phyloP scores from a whole-genome alignment of 2,329 filamentous ascomycete genomes.

The Neofusicoccum kwambonambiense region DNA sequence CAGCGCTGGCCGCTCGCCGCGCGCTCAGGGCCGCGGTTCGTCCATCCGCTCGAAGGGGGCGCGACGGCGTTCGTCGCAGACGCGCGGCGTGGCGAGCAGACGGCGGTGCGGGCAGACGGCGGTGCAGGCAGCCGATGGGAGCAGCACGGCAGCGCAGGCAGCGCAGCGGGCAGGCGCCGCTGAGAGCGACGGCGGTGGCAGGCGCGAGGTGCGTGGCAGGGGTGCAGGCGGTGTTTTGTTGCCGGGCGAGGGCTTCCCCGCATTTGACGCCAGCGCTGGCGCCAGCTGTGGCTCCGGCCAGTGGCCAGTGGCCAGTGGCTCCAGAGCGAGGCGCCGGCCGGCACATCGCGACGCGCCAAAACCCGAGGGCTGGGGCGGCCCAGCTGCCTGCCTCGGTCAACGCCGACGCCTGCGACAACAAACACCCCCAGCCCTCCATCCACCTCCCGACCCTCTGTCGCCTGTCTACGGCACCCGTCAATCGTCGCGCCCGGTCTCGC shows the following conservation, averaged over 20 bases:
- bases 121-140: background rate
- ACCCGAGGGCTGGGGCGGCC: background rate
- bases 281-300: no score
- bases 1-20: background rate
- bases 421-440: slow-evolving; percentile 1
- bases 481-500: background rate
- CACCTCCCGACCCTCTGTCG: background rate
- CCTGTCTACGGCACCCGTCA: no score
- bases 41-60: no score
- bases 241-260: background rate
- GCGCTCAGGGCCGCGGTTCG: background rate
- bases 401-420: slow-evolving; percentile 11
- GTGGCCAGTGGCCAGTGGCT: no score
- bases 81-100: background rate
- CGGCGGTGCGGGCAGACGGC: background rate
- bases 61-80: background rate
- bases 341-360: background rate
- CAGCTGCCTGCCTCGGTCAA: slow-evolving; percentile 11
- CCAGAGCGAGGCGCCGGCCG: background rate
- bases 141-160: background rate
- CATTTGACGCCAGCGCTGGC: background rate
- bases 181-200: background rate
- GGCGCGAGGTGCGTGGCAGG: background rate
- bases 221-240: background rate
- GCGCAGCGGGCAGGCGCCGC: background rate